A percentile compares a stretch with the other conserved stretches of the same genome.
Conservation (phyloP, 352 stramenopile species). For the Thalassiosira livingstoniorum region DNA sequence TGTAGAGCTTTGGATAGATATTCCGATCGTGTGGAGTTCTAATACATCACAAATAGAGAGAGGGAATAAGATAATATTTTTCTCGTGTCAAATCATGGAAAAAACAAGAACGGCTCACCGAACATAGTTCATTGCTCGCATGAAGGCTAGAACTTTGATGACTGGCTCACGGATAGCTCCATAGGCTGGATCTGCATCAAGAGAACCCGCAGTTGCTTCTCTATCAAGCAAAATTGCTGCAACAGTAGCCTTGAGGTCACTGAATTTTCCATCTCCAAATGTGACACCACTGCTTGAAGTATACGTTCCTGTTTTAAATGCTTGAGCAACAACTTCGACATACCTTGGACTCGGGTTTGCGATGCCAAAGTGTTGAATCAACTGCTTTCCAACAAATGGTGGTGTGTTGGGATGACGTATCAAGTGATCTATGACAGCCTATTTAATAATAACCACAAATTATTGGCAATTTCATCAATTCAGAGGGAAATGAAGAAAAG, state of each 20-base stretch:
- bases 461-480: too few relatives aligned
- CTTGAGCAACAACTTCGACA: slow-evolving; percentile 57
- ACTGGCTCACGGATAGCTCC: slow-evolving; percentile 65
- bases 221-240: slow-evolving; percentile 69
- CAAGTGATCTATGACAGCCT: slow-evolving; percentile 70
- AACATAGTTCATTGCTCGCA: slow-evolving; percentile 49
- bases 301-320: slow-evolving; percentile 54
- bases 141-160: slow-evolving; percentile 61
- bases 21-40: slow-evolving; percentile 28
- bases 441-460: too few relatives aligned
- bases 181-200: slow-evolving; percentile 65
- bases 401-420: slow-evolving; percentile 63
- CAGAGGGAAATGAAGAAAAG: not conserved
- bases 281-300: slow-evolving; percentile 23
- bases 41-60: too few relatives aligned
- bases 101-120: too few relatives aligned
- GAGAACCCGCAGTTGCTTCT: slow-evolving; percentile 47
- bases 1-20: slow-evolving; percentile 47
- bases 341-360: slow-evolving; percentile 68
- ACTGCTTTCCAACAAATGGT: slow-evolving; percentile 57
- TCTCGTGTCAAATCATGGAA: too few relatives aligned
- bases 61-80: too few relatives aligned
- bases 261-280: slow-evolving; percentile 63
- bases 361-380: slow-evolving; percentile 70
- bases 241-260: slow-evolving; percentile 62